Conservation (phyloP, 2,329 filamentous ascomycete genomes). For the Paecilomyces formosus region DNA sequence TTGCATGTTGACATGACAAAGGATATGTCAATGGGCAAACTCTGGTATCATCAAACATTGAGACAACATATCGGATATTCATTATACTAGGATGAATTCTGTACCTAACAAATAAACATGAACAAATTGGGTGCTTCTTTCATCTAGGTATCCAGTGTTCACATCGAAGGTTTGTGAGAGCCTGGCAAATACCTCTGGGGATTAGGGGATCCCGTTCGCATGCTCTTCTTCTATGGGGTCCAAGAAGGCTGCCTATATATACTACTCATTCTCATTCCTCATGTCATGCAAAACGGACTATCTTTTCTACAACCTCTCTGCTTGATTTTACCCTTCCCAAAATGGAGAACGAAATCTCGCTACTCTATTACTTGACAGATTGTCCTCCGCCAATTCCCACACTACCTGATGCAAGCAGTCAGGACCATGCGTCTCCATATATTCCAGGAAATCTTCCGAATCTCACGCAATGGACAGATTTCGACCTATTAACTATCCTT, state of each 20-base stretch:
- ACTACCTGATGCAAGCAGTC: neutral
- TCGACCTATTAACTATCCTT: neutral
- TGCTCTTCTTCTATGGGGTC: neutral
- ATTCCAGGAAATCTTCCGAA: neutral
- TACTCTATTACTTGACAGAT: neutral
- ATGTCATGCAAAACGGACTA: neutral
- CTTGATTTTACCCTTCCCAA: neutral
- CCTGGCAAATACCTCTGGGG: too few species aligned
- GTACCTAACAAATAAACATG: too few species aligned
- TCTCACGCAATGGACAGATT: neutral
- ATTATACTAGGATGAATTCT: too few species aligned
- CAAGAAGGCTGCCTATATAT: neutral
- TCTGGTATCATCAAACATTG: too few species aligned
- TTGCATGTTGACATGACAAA: too few species aligned
- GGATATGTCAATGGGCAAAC: too few species aligned
- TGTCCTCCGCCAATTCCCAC: neutral
- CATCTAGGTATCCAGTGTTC: too few species aligned
- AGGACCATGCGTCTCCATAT: neutral
- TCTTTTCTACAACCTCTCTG: neutral
- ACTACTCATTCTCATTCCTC: neutral
- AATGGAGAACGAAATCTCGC: neutral
- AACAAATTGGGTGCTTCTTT: too few species aligned
- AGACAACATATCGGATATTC: too few species aligned
- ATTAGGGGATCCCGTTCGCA: too few species aligned
- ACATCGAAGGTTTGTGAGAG: too few species aligned